Evolutionary conservation across 2,329 filamentous ascomycete species (phyloP).

Genomic region (Aspergillus hortae): DNA sequence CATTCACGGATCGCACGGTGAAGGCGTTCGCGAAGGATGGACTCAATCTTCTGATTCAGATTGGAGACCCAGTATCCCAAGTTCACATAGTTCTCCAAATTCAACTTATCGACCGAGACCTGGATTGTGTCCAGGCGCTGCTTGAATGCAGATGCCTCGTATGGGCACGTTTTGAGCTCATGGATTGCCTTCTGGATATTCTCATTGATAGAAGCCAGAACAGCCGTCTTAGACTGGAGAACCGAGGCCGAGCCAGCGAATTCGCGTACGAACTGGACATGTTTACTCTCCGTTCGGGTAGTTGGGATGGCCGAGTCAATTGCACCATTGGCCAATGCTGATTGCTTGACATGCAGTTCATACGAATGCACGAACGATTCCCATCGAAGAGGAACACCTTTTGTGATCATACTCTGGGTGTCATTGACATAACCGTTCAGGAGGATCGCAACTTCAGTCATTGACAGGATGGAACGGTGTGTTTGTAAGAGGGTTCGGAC

Average conservation of each 20-base stretch:
- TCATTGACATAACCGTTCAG: conserved; percentile 90
- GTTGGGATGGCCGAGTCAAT: conserved; percentile 57
- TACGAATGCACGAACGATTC: conserved; percentile 98
- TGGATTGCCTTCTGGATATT: conserved; percentile 75
- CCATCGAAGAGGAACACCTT: conserved; percentile 89
- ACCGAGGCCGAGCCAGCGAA: conserved; percentile 84
- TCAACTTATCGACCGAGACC: conserved; percentile 89
- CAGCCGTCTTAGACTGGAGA: conserved; percentile 81
- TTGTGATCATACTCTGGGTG: conserved; percentile 75
- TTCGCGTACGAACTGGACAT: conserved; percentile 93
- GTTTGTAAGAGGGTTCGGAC: conserved; percentile 92
- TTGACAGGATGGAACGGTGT: conserved; percentile 73
- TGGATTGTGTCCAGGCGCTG: conserved; percentile 81
- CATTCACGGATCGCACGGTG: conserved; percentile 78
- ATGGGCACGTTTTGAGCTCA: conserved; percentile 80
- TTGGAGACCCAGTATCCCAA: conserved; percentile 83
- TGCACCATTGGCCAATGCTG: conserved; percentile 56
- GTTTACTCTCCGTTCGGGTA: conserved; percentile 75
- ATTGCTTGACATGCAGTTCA: conserved; percentile 75
- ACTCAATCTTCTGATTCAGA: conserved; percentile 81
- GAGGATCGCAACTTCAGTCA: conserved; percentile 83
- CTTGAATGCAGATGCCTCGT: conserved; percentile 75
- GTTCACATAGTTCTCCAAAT: conserved; percentile 94
- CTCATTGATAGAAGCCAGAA: conserved; percentile 73
- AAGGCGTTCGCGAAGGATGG: conserved; percentile 75